phyloP scores from a whole-genome alignment of 768 basidiomycete genomes.

The Pleurotus cornucopiae region DNA sequence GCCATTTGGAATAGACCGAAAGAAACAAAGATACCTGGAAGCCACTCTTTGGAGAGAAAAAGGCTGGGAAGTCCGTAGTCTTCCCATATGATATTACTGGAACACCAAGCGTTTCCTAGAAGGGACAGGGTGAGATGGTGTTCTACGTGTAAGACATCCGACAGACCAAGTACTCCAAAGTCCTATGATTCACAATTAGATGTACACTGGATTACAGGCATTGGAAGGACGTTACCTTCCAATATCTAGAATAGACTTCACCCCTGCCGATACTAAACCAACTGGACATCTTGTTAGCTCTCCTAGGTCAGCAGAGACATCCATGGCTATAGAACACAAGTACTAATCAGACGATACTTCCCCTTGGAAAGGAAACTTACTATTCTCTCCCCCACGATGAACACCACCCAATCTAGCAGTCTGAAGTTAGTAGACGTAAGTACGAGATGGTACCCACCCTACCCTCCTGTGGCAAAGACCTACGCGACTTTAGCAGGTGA shows the following conservation, averaged over 20 bases:
- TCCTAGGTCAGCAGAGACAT: slow-evolving; percentile 90
- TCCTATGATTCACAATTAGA: not conserved
- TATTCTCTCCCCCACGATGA: slow-evolving; percentile 50
- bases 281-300: slow-evolving; percentile 89
- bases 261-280: slow-evolving; percentile 88
- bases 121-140: too few species aligned
- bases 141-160: too few species aligned
- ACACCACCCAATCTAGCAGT: slow-evolving; percentile 71
- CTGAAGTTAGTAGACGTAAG: not conserved
- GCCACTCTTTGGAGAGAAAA: slow-evolving; percentile 84
- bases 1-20: not conserved
- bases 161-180: slow-evolving; percentile 1
- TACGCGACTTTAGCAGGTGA: slow-evolving; percentile 21
- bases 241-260: slow-evolving; percentile 94
- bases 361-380: slow-evolving; percentile 19
- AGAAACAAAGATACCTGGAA: slow-evolving; percentile 47
- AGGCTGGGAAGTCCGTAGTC: slow-evolving; percentile 87
- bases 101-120: slow-evolving; percentile 91
- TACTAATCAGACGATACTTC: not conserved
- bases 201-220: not conserved
- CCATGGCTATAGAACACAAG: slow-evolving; percentile 60
- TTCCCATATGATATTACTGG: slow-evolving; percentile 79
- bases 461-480: slow-evolving; percentile 95
- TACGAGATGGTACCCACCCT: slow-evolving; percentile 19
- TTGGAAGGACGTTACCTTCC: slow-evolving; percentile 42